These are phyloP conservation scores for Ganoderma multipileum DNA, from an alignment of 1,284 basidiomycete species.

Conservation along the genomic window DNA sequence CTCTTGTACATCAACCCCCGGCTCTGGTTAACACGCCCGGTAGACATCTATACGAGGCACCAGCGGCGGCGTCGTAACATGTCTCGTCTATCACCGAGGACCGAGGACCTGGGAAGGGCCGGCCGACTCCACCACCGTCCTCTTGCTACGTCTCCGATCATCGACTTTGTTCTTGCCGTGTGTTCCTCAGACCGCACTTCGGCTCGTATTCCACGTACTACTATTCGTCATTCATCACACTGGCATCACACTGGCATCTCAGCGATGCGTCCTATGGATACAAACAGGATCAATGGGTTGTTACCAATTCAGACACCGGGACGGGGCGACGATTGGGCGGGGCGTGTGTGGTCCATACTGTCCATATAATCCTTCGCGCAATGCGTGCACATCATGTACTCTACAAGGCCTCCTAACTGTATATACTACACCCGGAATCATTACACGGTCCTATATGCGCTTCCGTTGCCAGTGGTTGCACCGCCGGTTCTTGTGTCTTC, in stretches of 20 bases:
- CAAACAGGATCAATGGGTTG: not conserved
- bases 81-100: not conserved
- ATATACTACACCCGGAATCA: conserved; percentile 4
- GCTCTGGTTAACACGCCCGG: not conserved
- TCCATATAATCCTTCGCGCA: not conserved
- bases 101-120: conserved; percentile 6
- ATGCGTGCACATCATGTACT: conserved; percentile 11
- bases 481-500: not conserved
- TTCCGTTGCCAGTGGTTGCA: not conserved
- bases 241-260: not conserved
- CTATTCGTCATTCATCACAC: not conserved
- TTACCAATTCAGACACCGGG: not conserved
- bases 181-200: not conserved
- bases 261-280: not conserved
- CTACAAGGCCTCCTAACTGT: conserved; percentile 11
- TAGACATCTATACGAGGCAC: conserved; percentile 24
- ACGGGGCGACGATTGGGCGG: not conserved
- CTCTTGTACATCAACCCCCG: too few species aligned
- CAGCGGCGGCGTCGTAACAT: conserved; percentile 11
- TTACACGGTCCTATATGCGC: not conserved
- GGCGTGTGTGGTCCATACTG: not conserved
- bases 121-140: not conserved
- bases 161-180: not conserved
- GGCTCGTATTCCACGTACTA: not conserved
- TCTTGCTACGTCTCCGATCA: not conserved